These are phyloP conservation scores for Entamoeba dispar DNA, from an alignment of 208 protist species.

Conservation along the genomic window DNA sequence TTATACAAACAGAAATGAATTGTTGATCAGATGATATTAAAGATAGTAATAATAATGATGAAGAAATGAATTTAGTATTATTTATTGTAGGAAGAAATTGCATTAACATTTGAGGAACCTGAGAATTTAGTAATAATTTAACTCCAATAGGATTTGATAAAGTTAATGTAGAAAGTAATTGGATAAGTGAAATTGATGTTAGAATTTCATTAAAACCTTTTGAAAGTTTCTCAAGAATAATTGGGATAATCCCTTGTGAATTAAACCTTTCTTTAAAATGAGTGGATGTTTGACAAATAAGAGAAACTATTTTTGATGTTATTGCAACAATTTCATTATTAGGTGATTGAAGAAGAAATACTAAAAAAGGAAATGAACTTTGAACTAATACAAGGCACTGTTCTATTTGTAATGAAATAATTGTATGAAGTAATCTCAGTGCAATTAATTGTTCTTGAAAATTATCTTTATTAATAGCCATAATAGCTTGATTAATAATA, in stretches of 20 bases:
- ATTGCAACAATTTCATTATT: background rate
- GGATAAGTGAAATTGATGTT: background rate
- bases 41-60: background rate
- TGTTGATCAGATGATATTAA: background rate
- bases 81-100: background rate
- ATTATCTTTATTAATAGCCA: background rate
- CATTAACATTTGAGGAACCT: background rate
- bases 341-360: background rate
- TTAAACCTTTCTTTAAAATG: background rate
- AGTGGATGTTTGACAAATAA: background rate
- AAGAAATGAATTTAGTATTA: background rate
- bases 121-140: background rate
- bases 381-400: background rate
- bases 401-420: background rate
- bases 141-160: background rate
- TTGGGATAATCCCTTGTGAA: background rate
- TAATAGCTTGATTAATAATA: background rate
- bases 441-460: background rate
- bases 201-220: background rate
- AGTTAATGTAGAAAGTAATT: background rate
- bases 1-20: background rate
- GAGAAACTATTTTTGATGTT: background rate
- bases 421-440: background rate
- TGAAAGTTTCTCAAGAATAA: background rate
- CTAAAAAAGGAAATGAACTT: background rate